Base-by-base conservation (phyloP, 192 early-diverging fungal genomes). In the Thoreauomyces humboldtii region DNA sequence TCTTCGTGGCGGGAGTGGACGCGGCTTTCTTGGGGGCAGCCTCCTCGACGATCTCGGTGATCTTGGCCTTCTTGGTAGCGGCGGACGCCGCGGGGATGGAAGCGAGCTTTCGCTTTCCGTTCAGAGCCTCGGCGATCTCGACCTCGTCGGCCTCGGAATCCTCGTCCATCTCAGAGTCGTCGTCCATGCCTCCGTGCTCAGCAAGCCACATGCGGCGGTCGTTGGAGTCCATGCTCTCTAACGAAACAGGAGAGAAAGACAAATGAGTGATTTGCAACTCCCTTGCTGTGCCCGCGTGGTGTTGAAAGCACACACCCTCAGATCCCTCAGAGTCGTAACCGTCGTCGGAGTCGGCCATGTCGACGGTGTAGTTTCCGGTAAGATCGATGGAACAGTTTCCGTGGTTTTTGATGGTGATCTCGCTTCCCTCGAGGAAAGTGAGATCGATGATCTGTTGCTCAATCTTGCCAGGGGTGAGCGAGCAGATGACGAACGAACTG, bases 401-500 rank as follows among this genome's bases (percentile, higher is more conserved):
- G 11, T 65, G 64, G 31, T 80, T 78, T 29, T 81, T 75, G 68
- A 96, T 91, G 6, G 86, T 88, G 63, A 96, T 82, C 65, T 91
- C 91, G 61, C 92, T 91, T 51, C 74, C 80, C 64, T 78, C 80
- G 47, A 62, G 42, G 60, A 74, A 68, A 45, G 52, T 44, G 7
- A 81, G 32, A 51, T 93, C 89, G 52, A 97, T 71, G 1, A 58
- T 31, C 76, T 91, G 88, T 74, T 93, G 89, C 65, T 97, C 89
- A 44, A 82, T 77, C 63, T 83, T 76, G 45, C 86, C 92, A 11
- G 89, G 82, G 12, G 81, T 87, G 67, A 97, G 70, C 24, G 90
- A 86, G 76, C 93, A 94, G 43, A 95, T 78, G 1, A 87, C 83
- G 77, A 89, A 94, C 17, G 80, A 76, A 67, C 85, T 83, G 34